These are phyloP conservation scores for Dothideomycetidae sp. DNA, from an alignment of 2,329 filamentous ascomycete species.

Conservation along the genomic window DNA sequence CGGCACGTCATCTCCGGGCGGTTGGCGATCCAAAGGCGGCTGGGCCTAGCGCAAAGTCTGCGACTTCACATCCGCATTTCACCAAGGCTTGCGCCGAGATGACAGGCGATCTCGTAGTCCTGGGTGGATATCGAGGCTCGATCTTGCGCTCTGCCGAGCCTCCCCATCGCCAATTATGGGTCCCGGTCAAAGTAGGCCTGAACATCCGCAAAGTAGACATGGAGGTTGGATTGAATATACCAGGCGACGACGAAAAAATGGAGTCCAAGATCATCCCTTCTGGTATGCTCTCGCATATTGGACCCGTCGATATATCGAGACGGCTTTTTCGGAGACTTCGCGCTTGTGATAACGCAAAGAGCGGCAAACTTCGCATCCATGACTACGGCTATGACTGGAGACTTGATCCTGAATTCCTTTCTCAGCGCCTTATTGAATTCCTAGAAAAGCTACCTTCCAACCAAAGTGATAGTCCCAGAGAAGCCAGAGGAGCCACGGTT, in stretches of 20 bases:
- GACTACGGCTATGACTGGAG: slow-evolving; percentile 96
- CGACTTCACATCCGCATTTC: slow-evolving; percentile 36
- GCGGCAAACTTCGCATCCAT: slow-evolving; percentile 62
- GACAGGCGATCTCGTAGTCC: slow-evolving; percentile 71
- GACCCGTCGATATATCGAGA: slow-evolving; percentile 77
- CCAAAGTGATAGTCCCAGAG: slow-evolving; percentile 35
- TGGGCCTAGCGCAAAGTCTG: slow-evolving; percentile 14
- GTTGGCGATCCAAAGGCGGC: slow-evolving; percentile 7
- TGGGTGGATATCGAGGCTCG: slow-evolving; percentile 84
- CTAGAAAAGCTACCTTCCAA: slow-evolving; percentile 65
- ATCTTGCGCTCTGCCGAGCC: slow-evolving; percentile 72
- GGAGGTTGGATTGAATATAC: slow-evolving; percentile 61
- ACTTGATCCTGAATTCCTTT: slow-evolving; percentile 64
- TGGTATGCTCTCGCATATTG: slow-evolving; percentile 83
- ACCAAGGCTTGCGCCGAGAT: slow-evolving; percentile 49
- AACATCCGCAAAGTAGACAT: slow-evolving; percentile 86
- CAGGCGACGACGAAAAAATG: slow-evolving; percentile 72
- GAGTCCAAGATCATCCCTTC: slow-evolving; percentile 69
- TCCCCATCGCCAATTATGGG: slow-evolving; percentile 80
- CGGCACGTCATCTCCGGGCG: background rate
- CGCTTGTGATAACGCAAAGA: slow-evolving; percentile 57
- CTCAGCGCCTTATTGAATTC: slow-evolving; percentile 55
- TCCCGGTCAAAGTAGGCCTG: slow-evolving; percentile 81
- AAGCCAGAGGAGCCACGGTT: slow-evolving; percentile 57
- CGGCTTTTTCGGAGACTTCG: slow-evolving; percentile 65